These are phyloP conservation scores for Suillus hirtellus DNA, from an alignment of 768 basidiomycete genomes.

Conservation along the genomic window DNA sequence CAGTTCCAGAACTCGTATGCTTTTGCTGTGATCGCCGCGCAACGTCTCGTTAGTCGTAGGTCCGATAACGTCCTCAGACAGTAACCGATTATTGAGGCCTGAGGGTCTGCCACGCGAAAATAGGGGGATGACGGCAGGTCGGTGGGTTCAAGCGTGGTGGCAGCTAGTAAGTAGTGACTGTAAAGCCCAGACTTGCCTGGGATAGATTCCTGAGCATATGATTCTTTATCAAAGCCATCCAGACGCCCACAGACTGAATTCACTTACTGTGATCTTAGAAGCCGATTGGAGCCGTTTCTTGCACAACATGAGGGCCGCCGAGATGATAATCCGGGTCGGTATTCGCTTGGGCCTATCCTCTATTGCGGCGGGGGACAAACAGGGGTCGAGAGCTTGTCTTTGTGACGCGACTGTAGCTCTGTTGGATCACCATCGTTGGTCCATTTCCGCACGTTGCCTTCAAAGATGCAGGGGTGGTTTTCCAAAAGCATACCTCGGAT, in stretches of 20 bases:
- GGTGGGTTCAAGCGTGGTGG: neutral
- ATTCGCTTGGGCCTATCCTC: neutral
- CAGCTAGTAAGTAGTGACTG: neutral
- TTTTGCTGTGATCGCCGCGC: neutral
- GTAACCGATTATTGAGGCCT: neutral
- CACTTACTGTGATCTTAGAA: neutral
- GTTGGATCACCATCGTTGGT: neutral
- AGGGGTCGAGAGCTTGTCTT: too few relatives aligned
- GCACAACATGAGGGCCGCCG: neutral
- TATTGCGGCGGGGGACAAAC: neutral
- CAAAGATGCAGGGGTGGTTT: neutral
- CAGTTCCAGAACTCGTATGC: neutral
- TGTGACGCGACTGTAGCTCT: neutral
- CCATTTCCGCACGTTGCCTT: neutral
- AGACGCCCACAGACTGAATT: neutral
- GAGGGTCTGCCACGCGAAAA: neutral
- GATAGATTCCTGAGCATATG: conserved; percentile 1
- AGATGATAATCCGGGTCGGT: neutral
- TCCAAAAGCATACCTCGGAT: neutral
- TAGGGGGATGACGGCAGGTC: neutral
- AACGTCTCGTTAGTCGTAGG: neutral
- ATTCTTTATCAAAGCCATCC: neutral
- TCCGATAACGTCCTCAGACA: neutral
- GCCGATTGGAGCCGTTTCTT: neutral
- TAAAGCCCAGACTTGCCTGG: neutral